Evolutionary conservation across 75 land plant genomes (phyloP).

Genomic region (Ceratopteris richardii): DNA sequence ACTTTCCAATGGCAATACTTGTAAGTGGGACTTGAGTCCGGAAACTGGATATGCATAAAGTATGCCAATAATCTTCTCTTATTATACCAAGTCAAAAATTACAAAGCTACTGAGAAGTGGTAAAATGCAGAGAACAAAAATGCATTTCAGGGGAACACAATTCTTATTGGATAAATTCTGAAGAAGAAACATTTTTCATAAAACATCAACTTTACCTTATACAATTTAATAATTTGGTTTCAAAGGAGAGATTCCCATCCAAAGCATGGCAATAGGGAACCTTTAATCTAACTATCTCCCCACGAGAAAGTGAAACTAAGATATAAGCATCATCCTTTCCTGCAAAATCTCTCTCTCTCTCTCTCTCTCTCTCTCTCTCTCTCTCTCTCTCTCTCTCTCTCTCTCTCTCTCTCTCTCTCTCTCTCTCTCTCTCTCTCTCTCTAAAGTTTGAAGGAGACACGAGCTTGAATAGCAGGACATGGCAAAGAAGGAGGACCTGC

Average conservation of each 20-base stretch:
- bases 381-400: constrained; percentile 6
- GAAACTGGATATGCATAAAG: constrained; percentile 12
- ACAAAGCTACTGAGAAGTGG: neutral
- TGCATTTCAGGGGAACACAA: too few species aligned
- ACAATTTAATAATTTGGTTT: constrained; percentile 10
- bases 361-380: neutral
- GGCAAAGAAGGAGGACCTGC: too few species aligned
- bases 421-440: constrained; percentile 1
- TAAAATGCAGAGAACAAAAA: too few species aligned
- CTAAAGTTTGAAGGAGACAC: too few species aligned
- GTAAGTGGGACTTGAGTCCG: constrained; percentile 15
- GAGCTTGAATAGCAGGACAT: too few species aligned
- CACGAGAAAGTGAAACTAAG: constrained; percentile 21
- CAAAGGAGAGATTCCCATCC: constrained; percentile 12
- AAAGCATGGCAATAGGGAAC: constrained; percentile 10
- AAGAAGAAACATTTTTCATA: too few species aligned
- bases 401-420: neutral
- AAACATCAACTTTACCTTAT: constrained; percentile 9
- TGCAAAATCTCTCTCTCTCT: constrained; percentile 2
- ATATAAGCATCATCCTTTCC: constrained; percentile 9
- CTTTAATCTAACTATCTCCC: constrained; percentile 28
- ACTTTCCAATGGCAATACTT: constrained; percentile 17
- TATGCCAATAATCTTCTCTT: neutral
- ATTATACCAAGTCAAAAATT: neutral
- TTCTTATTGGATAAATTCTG: too few species aligned